Evolutionary conservation across 2,329 filamentous ascomycete genomes (phyloP), one percentile per base, ranked within the genome.

Genomic region (Neurospora sp.): DNA sequence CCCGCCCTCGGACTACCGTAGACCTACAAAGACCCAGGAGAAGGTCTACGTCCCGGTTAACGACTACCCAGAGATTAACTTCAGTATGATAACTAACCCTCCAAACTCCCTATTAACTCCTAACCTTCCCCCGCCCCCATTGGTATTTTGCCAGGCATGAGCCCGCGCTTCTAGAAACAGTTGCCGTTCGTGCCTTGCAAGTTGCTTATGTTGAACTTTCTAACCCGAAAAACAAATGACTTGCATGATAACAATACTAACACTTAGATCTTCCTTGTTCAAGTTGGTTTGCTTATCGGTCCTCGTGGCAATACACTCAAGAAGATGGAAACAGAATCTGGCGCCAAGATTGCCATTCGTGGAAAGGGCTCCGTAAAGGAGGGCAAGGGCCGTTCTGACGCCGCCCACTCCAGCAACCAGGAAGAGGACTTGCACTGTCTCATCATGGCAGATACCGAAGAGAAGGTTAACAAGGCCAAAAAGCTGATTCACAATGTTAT

Each of bases 11-110:
- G 96, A 99, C 82, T 99, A 99, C 82, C 93, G 96, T 81, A 93
- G 96, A 78, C 96, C 96, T 73, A 98, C 95, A 81, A 99, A 99
- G 91, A 99, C 96, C 80, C 96, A 99, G 84, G 96, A 99, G 87
- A 99, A 99, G 87, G 96, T 99, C 91, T 99, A 99, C 82, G 96
- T 99, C 82, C 96, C 96, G 81, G 96, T 99, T 85, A 99, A 99
- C 89, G 96, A 99, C 84, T 99, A 99, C 82, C 96, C 96, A 87
- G 96, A 99, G 84, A 98, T 99, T 90, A 99, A 99, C 91, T 99
- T 99, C 93, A 99, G 96, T 99, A 97, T 95, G 95, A 95, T 96
- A 94, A 91, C 94, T 97, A 97, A 97, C 93, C 79, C 78, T 75
- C 75, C 77, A 69, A 77, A 77, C 75, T 78, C 79, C 78, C 78